These are phyloP conservation scores for Babesia bigemina DNA, from an alignment of 169 alveolate species.

Conservation along the genomic window DNA sequence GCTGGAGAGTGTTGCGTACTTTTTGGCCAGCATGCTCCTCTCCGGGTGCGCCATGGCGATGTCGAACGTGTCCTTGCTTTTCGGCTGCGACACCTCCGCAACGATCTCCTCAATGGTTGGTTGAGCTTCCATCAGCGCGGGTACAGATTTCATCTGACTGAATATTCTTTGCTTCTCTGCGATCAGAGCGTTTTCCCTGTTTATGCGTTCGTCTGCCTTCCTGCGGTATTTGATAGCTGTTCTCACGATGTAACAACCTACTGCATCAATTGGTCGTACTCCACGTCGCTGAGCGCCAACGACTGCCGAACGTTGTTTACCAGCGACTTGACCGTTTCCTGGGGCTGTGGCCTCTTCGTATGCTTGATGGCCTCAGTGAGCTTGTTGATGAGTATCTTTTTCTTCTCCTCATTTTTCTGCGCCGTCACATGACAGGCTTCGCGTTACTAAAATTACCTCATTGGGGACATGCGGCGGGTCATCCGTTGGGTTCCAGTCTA, in stretches of 20 bases:
- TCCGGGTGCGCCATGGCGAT: constrained; percentile 46
- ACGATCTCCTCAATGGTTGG: neutral
- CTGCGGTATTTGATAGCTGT: neutral
- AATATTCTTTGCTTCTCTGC: constrained; percentile 17
- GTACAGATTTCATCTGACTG: constrained; percentile 21
- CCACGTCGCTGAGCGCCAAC: constrained; percentile 29
- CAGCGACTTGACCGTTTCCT: constrained; percentile 42
- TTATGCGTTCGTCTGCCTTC: constrained; percentile 32
- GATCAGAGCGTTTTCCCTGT: neutral
- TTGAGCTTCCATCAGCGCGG: constrained; percentile 7
- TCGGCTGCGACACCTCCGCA: too few relatives aligned
- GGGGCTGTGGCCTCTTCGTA: constrained; percentile 28
- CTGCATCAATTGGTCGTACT: constrained; percentile 40
- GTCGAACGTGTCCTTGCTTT: constrained; percentile 40
- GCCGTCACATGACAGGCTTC: neutral
- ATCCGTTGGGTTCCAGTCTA: constrained; percentile 35
- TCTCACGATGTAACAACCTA: neutral
- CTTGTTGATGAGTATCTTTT: constrained; percentile 11
- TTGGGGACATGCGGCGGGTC: constrained; percentile 20
- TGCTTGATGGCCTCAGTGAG: constrained; percentile 36
- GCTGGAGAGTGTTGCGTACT: constrained; percentile 44
- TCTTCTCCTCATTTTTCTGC: constrained; percentile 35
- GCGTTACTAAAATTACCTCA: constrained; percentile 12
- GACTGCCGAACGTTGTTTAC: constrained; percentile 27
- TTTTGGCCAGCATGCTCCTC: constrained; percentile 39